phyloP scores from a whole-genome alignment of 495 filamentous ascomycete genomes.

The Aspergillus incahuasiensis region DNA sequence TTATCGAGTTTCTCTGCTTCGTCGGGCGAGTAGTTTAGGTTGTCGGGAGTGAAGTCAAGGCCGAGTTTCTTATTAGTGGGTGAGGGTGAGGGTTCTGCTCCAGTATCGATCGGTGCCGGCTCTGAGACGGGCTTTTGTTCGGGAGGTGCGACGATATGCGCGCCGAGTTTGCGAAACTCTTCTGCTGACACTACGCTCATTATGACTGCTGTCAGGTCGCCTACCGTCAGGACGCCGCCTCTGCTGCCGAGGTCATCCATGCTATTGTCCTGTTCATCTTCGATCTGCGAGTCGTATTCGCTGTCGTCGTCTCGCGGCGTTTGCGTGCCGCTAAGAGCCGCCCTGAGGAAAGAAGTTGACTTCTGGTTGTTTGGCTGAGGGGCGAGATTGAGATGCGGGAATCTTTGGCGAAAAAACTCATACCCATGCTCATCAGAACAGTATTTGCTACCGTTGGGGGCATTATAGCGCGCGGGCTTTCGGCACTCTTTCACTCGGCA shows the following conservation, averaged over 20 bases:
- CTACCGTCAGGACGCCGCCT: slow-evolving; percentile 53
- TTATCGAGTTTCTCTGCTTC: slow-evolving; percentile 40
- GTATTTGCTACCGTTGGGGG: slow-evolving; percentile 57
- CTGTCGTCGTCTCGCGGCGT: slow-evolving; percentile 10
- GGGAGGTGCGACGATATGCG: slow-evolving; percentile 42
- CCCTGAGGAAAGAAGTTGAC: slow-evolving; percentile 9
- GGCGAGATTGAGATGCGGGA: slow-evolving; percentile 25
- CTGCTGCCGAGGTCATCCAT: slow-evolving; percentile 46
- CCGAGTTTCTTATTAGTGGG: slow-evolving; percentile 77
- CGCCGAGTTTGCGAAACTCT: slow-evolving; percentile 56
- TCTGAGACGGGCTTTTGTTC: slow-evolving; percentile 17
- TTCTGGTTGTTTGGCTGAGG: slow-evolving; percentile 13
- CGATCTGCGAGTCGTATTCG: slow-evolving; percentile 9
- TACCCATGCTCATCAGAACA: slow-evolving; percentile 62
- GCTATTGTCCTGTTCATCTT: slow-evolving; percentile 27
- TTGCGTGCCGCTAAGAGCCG: background rate
- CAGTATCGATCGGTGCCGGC: background rate
- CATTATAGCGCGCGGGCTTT: slow-evolving; percentile 52
- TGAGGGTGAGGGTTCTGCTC: slow-evolving; percentile 11
- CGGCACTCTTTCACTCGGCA: slow-evolving; percentile 58
- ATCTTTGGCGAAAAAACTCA: slow-evolving; percentile 50
- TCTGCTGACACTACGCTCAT: slow-evolving; percentile 41
- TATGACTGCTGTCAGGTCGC: slow-evolving; percentile 54
- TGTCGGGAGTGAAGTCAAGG: slow-evolving; percentile 28
- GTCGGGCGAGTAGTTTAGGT: slow-evolving; percentile 35